Percentiles rank a stretch among this genome's conserved stretches.
Conservation (phyloP, 805 yeast species). For the Nakazawaea molendinolei region DNA sequence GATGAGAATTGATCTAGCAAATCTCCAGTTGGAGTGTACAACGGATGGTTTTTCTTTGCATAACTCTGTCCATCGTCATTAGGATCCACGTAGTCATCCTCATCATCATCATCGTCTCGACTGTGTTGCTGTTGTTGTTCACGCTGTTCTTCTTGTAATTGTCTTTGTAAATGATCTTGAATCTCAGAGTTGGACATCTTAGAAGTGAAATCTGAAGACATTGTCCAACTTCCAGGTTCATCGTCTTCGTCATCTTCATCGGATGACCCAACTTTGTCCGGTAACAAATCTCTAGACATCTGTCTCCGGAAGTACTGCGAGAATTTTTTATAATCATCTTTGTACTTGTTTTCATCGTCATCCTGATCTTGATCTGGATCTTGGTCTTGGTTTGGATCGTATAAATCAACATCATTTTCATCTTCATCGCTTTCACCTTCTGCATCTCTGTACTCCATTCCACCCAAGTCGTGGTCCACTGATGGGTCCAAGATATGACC, state of each 20-base stretch:
- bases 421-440: slow-evolving; percentile 14
- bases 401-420: slow-evolving; percentile 12
- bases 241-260: slow-evolving; percentile 57
- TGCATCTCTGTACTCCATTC: slow-evolving; percentile 16
- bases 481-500: slow-evolving; percentile 16
- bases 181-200: slow-evolving; percentile 4
- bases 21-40: slow-evolving; percentile 42
- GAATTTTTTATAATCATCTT: too few relatives aligned
- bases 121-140: slow-evolving; percentile 2
- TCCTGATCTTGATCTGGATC: slow-evolving; percentile 23
- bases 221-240: slow-evolving; percentile 15
- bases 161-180: slow-evolving; percentile 1
- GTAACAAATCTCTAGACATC: slow-evolving; percentile 47
- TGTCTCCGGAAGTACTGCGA: slow-evolving; percentile 75
- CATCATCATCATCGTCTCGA: slow-evolving; percentile 29
- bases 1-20: slow-evolving; percentile 6
- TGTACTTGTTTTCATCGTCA: slow-evolving; percentile 29
- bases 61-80: slow-evolving; percentile 78
- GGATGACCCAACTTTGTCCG: slow-evolving; percentile 42
- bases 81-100: slow-evolving; percentile 72
- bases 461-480: slow-evolving; percentile 18
- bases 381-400: slow-evolving; percentile 19
- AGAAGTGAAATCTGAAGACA: slow-evolving; percentile 11
- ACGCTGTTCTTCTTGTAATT: slow-evolving; percentile 4
- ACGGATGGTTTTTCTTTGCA: slow-evolving; percentile 52